Evolutionary conservation across 1,284 basidiomycete genomes (phyloP).

Genomic region (Fomitopsis pinicola): DNA sequence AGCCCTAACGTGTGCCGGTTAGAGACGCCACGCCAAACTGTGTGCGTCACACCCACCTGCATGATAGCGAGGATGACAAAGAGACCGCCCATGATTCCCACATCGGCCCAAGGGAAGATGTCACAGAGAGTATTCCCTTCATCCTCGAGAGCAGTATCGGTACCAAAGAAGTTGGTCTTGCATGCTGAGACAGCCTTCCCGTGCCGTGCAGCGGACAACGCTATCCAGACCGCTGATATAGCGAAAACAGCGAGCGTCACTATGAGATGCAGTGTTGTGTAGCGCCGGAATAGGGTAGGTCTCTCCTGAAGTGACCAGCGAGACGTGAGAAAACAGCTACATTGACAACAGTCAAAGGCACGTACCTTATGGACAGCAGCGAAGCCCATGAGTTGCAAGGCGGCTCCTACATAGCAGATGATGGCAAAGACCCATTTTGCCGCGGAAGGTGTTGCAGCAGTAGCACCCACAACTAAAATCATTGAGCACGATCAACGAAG

Average conservation of each 20-base stretch:
- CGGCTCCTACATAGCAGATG: conserved; percentile 70
- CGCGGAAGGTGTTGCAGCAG: conserved; percentile 61
- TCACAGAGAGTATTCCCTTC: conserved; percentile 73
- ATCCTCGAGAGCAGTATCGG: conserved; percentile 33
- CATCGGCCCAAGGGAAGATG: conserved; percentile 86
- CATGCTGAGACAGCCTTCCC: conserved; percentile 66
- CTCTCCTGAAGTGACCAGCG: conserved; percentile 56
- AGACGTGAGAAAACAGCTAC: not conserved
- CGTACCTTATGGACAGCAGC: conserved; percentile 74
- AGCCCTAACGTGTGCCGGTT: conserved; percentile 40
- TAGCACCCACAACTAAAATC: conserved; percentile 72
- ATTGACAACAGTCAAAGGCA: not conserved
- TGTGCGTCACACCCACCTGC: conserved; percentile 46
- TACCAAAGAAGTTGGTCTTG: conserved; percentile 53
- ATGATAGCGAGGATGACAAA: conserved; percentile 76
- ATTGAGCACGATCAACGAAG: not conserved
- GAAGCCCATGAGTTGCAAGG: conserved; percentile 76
- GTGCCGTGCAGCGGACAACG: conserved; percentile 74
- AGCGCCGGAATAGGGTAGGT: conserved; percentile 69
- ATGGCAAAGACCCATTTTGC: conserved; percentile 73
- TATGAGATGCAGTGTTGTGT: conserved; percentile 66
- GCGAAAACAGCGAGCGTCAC: conserved; percentile 61
- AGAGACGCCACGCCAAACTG: not conserved
- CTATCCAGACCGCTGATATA: conserved; percentile 76
- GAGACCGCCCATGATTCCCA: conserved; percentile 86